Base-by-base conservation (phyloP, 164 flowering plant genomes). In the Aristolochia contorta region DNA sequence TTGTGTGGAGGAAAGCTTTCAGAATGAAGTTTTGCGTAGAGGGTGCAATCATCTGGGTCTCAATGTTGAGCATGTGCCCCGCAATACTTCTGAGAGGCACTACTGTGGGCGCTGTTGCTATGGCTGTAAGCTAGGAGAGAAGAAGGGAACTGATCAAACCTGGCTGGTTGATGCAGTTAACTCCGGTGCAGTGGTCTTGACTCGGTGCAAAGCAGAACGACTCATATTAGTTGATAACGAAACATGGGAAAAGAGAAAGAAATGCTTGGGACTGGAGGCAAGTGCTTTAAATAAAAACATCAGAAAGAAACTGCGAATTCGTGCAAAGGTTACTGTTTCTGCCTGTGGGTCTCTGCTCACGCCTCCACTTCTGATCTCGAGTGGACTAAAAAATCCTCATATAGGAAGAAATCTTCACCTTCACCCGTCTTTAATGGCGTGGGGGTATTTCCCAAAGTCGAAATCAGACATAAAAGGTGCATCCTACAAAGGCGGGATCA, bases 131-230 rank as follows among this genome's bases (percentile, higher is more conserved):
- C 62, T 49, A 14, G 90, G 96, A 41, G 82, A 85, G 16, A 88
- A 88, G 60, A 65, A 71, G 54, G 90, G 96, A 54, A 78, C 88
- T 18, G 82, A 82, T 63, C 27, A 70, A 4, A 88, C 92, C 5
- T 88, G 96, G 96, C 75, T 88, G 46, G 87, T 82, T 3, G 92
- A 88, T 74, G 86, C 91, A 12, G 89, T 85, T 30, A 54, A 71
- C 15, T 58, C 51, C 48, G 88, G 85, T 19, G 89, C 95, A 33
- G 87, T 87, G 59, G 80, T 87, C 58, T n/a, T 85, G 62, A 82
- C 84, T 12, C 84, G 85, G 25, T 78, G 88, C 67, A 82, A 80
- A 72, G 95, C 91, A 16, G 80, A 80, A 74, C 83, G 65, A 52
- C 70, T 87, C 41, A 68, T 84, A 9, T 47, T 84, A n/a, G 80